Base-by-base conservation (phyloP, 208 protist genomes). In the Blechomonas ayalai region DNA sequence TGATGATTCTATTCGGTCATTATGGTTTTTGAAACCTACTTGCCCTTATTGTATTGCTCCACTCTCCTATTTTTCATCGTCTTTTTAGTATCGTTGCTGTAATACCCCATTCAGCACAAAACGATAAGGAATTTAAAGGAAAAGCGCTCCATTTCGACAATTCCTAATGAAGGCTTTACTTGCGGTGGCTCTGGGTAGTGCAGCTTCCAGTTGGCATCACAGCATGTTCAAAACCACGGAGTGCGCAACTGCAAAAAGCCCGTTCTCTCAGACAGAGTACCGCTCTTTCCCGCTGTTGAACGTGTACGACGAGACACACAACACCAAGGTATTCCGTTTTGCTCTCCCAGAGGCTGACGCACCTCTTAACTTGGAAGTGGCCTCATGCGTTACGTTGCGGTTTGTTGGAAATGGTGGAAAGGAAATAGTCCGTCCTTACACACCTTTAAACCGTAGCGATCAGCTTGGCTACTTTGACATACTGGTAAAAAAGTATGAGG, bases 401-500 rank as follows among this genome's bases (percentile, higher is more conserved):
- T 90, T 72, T 47, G 41, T 70, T 19, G 72, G 85, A 37, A 82
- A 79, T 37, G 69, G 87, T 34, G 86, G 83, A 6, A 82, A 82
- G 22, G 76, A 78, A 4, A 79, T 94, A 9, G 52, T 91, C 33
- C 81, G 85, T 34, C 89, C 89, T 1, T 96, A 92, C 64, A 94
- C 89, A 9, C 89, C 89, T 9, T 59, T 94, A 20, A 89, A 70
- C 36, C 66, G 67, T 13, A 60, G 45, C 48, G 79, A 90, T 29
- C 81, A 94, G 59, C 68, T 82, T 15, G 89, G 89, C 37, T 88
- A 89, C 47, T 90, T 96, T 52, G 83, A 94, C 18, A 61, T 96
- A 4, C 3, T 96, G 23, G 77, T 96, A 3, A 96, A 96, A 67
- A 82, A 76, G 28, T 97, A 97, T 60, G 25, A 73, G 10, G 76